A percentile compares a stretch with the other conserved stretches of the same genome.
Conservation (phyloP, 306 rosid genomes). For the Mimosa pudica region DNA sequence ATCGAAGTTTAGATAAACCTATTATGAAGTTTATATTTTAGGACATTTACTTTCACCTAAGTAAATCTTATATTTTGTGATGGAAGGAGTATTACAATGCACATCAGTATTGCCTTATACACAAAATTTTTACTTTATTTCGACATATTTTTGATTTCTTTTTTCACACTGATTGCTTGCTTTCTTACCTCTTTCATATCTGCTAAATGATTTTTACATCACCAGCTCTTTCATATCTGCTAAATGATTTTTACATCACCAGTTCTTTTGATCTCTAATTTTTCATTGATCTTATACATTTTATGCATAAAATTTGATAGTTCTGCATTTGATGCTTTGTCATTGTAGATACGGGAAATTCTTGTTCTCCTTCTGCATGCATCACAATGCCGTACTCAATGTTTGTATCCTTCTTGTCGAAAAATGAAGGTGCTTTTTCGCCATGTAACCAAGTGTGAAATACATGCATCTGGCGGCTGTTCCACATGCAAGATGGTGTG, state of each 20-base stretch:
- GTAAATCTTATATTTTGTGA: too few species aligned
- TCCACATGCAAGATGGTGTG: constrained; percentile 97
- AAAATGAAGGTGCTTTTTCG: constrained; percentile 98
- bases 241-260: not conserved
- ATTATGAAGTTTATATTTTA: too few species aligned
- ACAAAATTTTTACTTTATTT: not conserved
- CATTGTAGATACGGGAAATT: constrained; percentile 84
- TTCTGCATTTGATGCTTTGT: constrained; percentile 27
- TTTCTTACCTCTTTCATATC: not conserved
- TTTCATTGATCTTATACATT: not conserved
- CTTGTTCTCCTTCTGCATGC: constrained; percentile 98
- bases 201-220: not conserved
- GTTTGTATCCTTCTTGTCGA: constrained; percentile 96
- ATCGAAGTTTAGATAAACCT: too few species aligned
- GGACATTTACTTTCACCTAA: too few species aligned
- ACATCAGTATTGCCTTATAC: not conserved
- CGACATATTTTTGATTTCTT: constrained; percentile 7
- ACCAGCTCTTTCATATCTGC: not conserved
- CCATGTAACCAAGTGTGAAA: constrained; percentile 90
- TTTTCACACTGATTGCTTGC: constrained; percentile 22
- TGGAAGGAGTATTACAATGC: not conserved
- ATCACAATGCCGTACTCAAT: constrained; percentile 89
- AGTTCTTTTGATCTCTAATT: not conserved
- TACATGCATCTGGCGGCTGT: constrained; percentile 93
- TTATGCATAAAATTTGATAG: constrained; percentile 22